phyloP scores from a whole-genome alignment of 1,284 basidiomycete genomes.

The Naganishia albida region DNA sequence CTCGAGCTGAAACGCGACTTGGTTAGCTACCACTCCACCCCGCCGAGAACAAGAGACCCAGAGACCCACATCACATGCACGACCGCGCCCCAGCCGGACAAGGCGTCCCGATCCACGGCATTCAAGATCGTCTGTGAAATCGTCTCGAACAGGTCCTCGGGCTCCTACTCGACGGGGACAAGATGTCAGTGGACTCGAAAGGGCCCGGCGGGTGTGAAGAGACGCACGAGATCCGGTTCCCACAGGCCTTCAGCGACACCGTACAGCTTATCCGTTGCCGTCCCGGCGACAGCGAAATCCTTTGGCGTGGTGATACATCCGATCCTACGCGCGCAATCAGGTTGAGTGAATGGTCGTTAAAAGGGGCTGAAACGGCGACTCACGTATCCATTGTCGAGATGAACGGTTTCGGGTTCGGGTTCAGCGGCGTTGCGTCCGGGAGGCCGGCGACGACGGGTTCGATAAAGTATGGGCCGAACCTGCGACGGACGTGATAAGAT shows the following conservation, averaged over 20 bases:
- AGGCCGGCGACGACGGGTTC: constrained; percentile 96
- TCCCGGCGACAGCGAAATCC: constrained; percentile 96
- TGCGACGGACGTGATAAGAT: constrained; percentile 34
- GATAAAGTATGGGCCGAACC: constrained; percentile 93
- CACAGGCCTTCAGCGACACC: constrained; percentile 98
- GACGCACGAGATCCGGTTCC: constrained; percentile 82
- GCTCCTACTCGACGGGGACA: constrained; percentile 58
- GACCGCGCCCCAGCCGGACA: constrained; percentile 93
- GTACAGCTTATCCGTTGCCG: constrained; percentile 88
- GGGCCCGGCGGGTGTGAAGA: not conserved
- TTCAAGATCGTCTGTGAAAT: constrained; percentile 95
- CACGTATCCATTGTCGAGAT: constrained; percentile 90
- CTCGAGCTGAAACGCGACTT: constrained; percentile 64
- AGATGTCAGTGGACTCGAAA: not conserved
- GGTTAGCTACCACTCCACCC: not conserved
- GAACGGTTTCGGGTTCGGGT: constrained; percentile 81
- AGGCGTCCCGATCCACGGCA: constrained; percentile 93
- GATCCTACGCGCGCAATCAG: constrained; percentile 58
- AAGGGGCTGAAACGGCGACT: constrained; percentile 30
- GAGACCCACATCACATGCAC: constrained; percentile 89
- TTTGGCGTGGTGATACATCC: constrained; percentile 67
- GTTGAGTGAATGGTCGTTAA: not conserved
- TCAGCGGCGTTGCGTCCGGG: constrained; percentile 60
- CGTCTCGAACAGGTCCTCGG: constrained; percentile 98
- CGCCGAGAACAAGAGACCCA: not conserved